These are phyloP conservation scores for Pichia nanzhaoensis DNA, from an alignment of 805 yeast genomes.

Conservation along the genomic window DNA sequence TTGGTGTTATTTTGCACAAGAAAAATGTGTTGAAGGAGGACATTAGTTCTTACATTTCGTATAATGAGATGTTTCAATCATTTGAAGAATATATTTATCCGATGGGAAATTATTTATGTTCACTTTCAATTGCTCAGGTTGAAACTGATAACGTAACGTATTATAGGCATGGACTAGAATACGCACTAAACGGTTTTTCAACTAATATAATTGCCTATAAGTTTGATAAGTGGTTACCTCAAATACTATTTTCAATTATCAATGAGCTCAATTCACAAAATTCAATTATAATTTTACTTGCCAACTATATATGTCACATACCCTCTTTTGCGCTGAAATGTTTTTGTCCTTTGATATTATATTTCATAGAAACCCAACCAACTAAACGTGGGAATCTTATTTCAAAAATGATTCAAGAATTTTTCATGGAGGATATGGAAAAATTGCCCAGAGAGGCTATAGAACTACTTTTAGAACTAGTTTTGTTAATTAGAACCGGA, in stretches of 20 bases:
- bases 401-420: conserved; percentile 17
- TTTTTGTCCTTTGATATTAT: conserved; percentile 26
- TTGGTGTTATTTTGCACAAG: conserved; percentile 35
- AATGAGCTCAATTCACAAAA: conserved; percentile 28
- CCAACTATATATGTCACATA: conserved; percentile 26
- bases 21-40: conserved; percentile 17
- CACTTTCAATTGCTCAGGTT: conserved; percentile 26
- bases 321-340: conserved; percentile 26
- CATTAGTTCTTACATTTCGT: conserved; percentile 22
- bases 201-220: conserved; percentile 10
- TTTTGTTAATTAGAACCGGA: conserved; percentile 36
- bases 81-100: conserved; percentile 26
- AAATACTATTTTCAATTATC: conserved; percentile 29
- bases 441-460: conserved; percentile 11
- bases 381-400: conserved; percentile 17
- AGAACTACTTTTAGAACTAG: conserved; percentile 26
- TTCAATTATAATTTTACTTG: conserved; percentile 29
- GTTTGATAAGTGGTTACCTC: conserved; percentile 28
- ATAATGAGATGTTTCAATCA: conserved; percentile 15
- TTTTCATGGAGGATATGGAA: conserved; percentile 17
- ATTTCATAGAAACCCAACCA: conserved; percentile 19
- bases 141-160: conserved; percentile 14
- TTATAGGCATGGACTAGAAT: conserved; percentile 12
- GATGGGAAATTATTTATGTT: conserved; percentile 31
- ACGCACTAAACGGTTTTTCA: conserved; percentile 15